A percentile compares a stretch with the other conserved stretches of the same genome.
Evolutionary conservation across 1,284 basidiomycete species (phyloP).

Genomic region (Rhodotorula sp.): DNA sequence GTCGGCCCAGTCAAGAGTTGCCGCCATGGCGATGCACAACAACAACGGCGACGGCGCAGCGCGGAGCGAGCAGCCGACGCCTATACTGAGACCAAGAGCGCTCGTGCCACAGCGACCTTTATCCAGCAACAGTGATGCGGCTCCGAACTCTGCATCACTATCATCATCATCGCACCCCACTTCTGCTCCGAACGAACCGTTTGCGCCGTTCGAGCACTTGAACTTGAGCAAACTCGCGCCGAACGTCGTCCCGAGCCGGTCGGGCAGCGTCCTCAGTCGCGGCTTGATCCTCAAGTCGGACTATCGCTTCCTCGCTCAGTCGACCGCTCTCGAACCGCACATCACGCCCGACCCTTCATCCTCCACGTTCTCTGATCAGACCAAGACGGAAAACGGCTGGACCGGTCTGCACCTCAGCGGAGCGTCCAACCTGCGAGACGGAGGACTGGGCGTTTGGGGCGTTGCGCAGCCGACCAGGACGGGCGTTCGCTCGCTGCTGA

Average conservation of each 20-base stretch:
- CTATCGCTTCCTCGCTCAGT: conserved; percentile 21
- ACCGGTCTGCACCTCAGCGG: conserved; percentile 62
- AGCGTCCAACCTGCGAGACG: conserved; percentile 89
- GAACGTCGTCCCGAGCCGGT: conserved; percentile 29
- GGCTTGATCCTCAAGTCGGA: conserved; percentile 44
- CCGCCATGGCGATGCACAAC: too few species aligned
- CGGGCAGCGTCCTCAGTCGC: conserved; percentile 40
- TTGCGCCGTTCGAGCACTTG: conserved; percentile 10
- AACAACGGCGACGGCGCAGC: too few species aligned
- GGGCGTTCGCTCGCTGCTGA: conserved; percentile 86
- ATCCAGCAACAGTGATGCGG: too few species aligned
- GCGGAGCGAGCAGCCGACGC: too few species aligned
- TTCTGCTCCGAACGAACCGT: too few species aligned
- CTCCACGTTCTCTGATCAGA: neutral
- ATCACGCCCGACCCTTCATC: neutral
- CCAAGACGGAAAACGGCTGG: neutral
- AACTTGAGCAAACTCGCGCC: conserved; percentile 20
- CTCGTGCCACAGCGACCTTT: too few species aligned
- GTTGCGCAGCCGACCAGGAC: conserved; percentile 92
- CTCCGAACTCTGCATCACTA: too few species aligned
- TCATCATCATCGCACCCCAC: too few species aligned
- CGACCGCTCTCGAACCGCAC: neutral
- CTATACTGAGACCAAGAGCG: too few species aligned
- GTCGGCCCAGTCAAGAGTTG: neutral
- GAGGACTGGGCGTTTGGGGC: conserved; percentile 82